Conservation (phyloP, 1,284 basidiomycete species). For the Leccinum fallax region DNA sequence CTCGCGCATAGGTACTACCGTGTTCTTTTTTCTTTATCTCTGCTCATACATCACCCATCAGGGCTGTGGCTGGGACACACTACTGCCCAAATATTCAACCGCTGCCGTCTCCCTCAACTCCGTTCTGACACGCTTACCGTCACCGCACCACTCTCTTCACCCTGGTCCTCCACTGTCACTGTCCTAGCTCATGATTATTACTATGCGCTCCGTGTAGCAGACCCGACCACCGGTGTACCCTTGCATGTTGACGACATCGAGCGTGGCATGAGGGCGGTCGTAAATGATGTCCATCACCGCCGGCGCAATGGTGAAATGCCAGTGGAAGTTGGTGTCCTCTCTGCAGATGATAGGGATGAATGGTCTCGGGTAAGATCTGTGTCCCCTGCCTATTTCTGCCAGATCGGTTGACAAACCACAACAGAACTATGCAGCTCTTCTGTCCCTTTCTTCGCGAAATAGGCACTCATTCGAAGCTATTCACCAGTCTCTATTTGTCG, state of each 20-base stretch:
- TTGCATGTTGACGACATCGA: slow-evolving; percentile 63
- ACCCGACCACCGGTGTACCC: slow-evolving; percentile 32
- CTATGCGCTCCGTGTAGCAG: slow-evolving; percentile 72
- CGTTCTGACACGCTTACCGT: slow-evolving; percentile 63
- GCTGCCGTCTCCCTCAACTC: slow-evolving; percentile 69
- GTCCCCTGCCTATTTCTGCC: neutral
- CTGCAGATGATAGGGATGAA: slow-evolving; percentile 65
- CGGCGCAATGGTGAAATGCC: slow-evolving; percentile 56
- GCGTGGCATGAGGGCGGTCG: slow-evolving; percentile 62
- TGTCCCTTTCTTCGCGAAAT: slow-evolving; percentile 23
- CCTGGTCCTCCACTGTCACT: slow-evolving; percentile 54
- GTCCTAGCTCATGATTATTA: slow-evolving; percentile 82
- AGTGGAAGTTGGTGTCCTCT: slow-evolving; percentile 72
- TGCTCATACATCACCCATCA: slow-evolving; percentile 27
- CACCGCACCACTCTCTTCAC: slow-evolving; percentile 47
- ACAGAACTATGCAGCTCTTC: slow-evolving; percentile 25
- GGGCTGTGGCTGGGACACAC: slow-evolving; percentile 68
- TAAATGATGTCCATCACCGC: slow-evolving; percentile 66
- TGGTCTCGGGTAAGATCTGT: slow-evolving; percentile 61
- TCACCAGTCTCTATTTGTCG: slow-evolving; percentile 50
- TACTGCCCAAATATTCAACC: slow-evolving; percentile 72
- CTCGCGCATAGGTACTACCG: slow-evolving; percentile 51
- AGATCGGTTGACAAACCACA: neutral
- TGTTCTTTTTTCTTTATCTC: neutral
- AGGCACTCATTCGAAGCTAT: slow-evolving; percentile 17